Conservation (phyloP, 805 yeast genomes). For the Ogataea wickerhamii region DNA sequence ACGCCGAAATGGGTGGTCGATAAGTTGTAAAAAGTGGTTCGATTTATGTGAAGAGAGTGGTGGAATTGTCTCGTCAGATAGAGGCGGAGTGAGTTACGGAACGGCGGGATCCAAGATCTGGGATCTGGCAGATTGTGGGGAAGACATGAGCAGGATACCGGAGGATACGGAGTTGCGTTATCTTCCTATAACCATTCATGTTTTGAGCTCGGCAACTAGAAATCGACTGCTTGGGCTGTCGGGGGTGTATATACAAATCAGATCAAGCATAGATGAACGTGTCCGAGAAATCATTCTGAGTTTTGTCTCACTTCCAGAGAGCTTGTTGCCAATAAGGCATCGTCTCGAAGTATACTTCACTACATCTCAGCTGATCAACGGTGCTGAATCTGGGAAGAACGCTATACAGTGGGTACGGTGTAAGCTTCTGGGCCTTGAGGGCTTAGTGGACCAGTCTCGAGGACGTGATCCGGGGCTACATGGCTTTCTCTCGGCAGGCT, state of each 20-base stretch:
- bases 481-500: conserved; percentile 11
- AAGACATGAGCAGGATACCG: not conserved
- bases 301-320: conserved; percentile 10
- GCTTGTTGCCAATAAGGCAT: conserved; percentile 4
- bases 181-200: conserved; percentile 14
- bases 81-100: too few species aligned
- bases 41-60: not conserved
- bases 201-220: conserved; percentile 10
- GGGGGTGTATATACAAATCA: conserved; percentile 12
- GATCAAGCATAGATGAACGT: not conserved
- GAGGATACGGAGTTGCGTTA: conserved; percentile 5
- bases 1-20: not conserved
- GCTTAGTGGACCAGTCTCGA: not conserved
- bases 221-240: conserved; percentile 18
- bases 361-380: conserved; percentile 12
- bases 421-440: conserved; percentile 9
- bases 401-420: conserved; percentile 21
- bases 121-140: not conserved
- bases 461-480: conserved; percentile 3
- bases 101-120: not conserved
- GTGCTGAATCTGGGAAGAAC: conserved; percentile 9
- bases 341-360: conserved; percentile 17
- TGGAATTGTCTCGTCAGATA: too few species aligned
- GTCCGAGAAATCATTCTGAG: conserved; percentile 15
- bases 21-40: conserved; percentile 2